Conservation (phyloP, 2,329 filamentous ascomycete genomes). For the Monosporascus cannonballus region DNA sequence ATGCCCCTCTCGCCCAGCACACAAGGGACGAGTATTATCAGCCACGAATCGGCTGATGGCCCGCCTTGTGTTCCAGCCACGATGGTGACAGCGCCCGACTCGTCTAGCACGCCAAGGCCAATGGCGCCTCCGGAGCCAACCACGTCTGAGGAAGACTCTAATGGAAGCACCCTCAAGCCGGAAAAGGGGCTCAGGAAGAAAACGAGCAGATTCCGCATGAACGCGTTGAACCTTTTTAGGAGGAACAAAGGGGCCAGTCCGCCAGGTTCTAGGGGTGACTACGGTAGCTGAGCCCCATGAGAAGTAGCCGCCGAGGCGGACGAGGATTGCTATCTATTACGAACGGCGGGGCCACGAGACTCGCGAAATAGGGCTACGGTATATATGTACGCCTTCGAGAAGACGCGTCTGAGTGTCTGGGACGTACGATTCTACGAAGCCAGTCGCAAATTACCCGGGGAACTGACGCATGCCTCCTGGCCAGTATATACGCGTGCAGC, state of each 20-base stretch:
- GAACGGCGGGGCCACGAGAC: not conserved
- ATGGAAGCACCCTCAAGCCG: conserved; percentile 39
- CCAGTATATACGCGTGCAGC: not conserved
- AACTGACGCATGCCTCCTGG: not conserved
- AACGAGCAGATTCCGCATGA: conserved; percentile 58
- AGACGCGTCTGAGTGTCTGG: not conserved
- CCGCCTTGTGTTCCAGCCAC: conserved; percentile 36
- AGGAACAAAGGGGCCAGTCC: conserved; percentile 37
- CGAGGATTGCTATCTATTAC: not conserved
- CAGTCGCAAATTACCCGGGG: not conserved
- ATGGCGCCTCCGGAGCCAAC: conserved; percentile 20
- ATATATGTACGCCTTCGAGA: not conserved
- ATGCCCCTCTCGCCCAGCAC: conserved; percentile 61
- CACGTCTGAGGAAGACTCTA: conserved; percentile 31
- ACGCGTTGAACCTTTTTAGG: conserved; percentile 51
- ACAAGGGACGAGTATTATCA: conserved; percentile 59
- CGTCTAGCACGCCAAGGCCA: conserved; percentile 23
- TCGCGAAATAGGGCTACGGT: not conserved
- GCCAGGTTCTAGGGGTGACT: not conserved
- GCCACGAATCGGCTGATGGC: conserved; percentile 50
- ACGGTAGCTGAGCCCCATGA: not conserved
- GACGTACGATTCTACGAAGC: not conserved
- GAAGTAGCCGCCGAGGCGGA: not conserved
- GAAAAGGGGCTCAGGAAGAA: conserved; percentile 54
- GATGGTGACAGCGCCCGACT: conserved; percentile 33